These are phyloP conservation scores for Hypoxylon perforatum DNA, from an alignment of 495 filamentous ascomycete species.

Conservation along the genomic window DNA sequence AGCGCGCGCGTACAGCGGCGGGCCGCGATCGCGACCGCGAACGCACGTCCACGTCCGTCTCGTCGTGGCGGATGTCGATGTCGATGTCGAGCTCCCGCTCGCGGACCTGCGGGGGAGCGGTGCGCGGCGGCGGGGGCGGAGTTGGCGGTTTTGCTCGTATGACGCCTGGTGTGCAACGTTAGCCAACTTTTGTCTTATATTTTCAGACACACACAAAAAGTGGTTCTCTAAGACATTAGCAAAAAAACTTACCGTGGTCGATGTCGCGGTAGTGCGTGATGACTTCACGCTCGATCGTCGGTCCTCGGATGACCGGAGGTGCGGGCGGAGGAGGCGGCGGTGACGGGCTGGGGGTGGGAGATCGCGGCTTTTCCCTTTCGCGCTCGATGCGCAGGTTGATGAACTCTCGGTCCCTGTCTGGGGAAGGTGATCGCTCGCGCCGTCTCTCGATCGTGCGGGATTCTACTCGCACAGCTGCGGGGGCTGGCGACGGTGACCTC, in stretches of 20 bases:
- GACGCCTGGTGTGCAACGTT: too few relatives aligned
- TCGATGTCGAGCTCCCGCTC: slow-evolving; percentile 64
- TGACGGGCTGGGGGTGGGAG: slow-evolving; percentile 52
- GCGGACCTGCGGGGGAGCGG: slow-evolving; percentile 44
- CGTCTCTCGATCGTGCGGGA: slow-evolving; percentile 41
- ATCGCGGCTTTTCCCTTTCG: slow-evolving; percentile 48
- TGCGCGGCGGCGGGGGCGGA: slow-evolving; percentile 56
- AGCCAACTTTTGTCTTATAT: too few relatives aligned
- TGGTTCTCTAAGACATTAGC: too few relatives aligned
- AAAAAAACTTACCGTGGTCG: slow-evolving; percentile 75
- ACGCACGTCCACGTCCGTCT: slow-evolving; percentile 63
- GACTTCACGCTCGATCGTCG: slow-evolving; percentile 80
- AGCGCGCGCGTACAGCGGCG: slow-evolving; percentile 50
- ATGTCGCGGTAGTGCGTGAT: slow-evolving; percentile 88
- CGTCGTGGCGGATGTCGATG: slow-evolving; percentile 57
- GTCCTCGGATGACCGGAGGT: slow-evolving; percentile 67
- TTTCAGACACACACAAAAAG: too few relatives aligned
- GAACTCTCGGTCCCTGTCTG: slow-evolving; percentile 47
- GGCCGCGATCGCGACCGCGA: slow-evolving; percentile 51
- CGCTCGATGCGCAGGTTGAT: slow-evolving; percentile 57
- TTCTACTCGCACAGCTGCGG: slow-evolving; percentile 37
- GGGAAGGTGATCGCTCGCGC: slow-evolving; percentile 42
- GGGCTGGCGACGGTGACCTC: slow-evolving; percentile 56
- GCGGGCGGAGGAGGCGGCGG: slow-evolving; percentile 60
- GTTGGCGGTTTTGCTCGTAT: slow-evolving; percentile 50